phyloP scores from a whole-genome alignment of 176 grass and related monocot genomes.

The Musa schizocarpa region DNA sequence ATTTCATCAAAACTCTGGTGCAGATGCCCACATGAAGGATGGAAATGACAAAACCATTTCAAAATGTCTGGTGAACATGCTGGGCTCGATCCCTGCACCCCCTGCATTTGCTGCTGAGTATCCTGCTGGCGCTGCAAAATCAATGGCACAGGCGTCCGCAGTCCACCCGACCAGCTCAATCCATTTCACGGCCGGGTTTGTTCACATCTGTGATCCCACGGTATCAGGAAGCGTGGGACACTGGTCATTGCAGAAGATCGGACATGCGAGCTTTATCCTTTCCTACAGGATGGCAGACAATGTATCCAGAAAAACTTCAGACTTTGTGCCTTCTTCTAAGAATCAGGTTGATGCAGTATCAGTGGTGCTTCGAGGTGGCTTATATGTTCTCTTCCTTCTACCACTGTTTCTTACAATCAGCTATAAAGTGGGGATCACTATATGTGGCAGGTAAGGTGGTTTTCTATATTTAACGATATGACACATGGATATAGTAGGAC shows the following conservation, averaged over 20 bases:
- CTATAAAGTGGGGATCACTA: constrained; percentile 61
- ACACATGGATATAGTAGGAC: too few species aligned
- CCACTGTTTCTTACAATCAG: constrained; percentile 61
- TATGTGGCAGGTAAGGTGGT: constrained; percentile 42
- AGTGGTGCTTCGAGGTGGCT: constrained; percentile 50
- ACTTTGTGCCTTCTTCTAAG: constrained; percentile 37
- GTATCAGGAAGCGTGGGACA: not conserved
- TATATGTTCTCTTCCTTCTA: constrained; percentile 65
- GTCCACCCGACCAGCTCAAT: not conserved
- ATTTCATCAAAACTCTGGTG: not conserved
- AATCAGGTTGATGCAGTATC: constrained; percentile 28
- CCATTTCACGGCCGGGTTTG: not conserved
- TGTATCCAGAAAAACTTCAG: constrained; percentile 3
- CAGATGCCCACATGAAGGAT: not conserved
- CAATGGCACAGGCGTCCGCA: not conserved
- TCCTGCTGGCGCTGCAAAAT: not conserved
- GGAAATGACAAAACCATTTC: not conserved
- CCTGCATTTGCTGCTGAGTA: not conserved
- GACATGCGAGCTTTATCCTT: constrained; percentile 16
- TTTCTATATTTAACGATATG: not conserved
- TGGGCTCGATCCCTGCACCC: not conserved
- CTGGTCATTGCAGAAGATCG: not conserved
- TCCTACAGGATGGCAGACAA: not conserved
- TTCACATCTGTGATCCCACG: not conserved
- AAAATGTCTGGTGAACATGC: not conserved